phyloP scores from a whole-genome alignment of 2,329 filamentous ascomycete species.

The Aureobasidium sp. region DNA sequence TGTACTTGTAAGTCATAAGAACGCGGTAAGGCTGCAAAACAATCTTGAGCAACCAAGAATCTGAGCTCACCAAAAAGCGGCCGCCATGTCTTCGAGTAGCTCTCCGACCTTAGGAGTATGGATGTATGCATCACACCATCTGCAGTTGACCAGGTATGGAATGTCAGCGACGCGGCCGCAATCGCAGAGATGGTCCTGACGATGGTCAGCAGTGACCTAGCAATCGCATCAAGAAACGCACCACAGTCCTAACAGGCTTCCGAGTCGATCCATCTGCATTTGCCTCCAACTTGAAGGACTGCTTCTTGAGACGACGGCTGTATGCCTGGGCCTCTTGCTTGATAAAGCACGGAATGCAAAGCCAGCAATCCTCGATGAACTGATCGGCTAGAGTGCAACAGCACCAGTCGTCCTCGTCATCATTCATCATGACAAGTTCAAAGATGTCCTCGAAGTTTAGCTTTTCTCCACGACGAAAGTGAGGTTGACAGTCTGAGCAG shows the following conservation, averaged over 20 bases:
- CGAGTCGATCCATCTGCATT: not conserved
- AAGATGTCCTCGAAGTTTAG: not conserved
- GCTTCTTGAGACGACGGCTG: not conserved
- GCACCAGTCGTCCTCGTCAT: not conserved
- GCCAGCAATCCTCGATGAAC: not conserved
- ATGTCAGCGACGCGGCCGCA: not conserved
- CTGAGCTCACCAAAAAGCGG: too few relatives aligned
- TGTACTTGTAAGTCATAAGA: not conserved
- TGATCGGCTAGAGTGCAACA: not conserved
- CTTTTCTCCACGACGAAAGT: not conserved
- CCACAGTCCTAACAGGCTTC: not conserved
- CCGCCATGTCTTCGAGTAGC: too few relatives aligned
- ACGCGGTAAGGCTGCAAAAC: not conserved
- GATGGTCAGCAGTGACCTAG: not conserved
- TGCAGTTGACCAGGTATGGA: not conserved
- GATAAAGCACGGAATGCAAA: conserved; percentile 10
- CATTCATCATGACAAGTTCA: not conserved
- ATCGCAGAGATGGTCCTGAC: not conserved
- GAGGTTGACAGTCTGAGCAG: not conserved
- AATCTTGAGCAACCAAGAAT: not conserved
- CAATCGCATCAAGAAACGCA: not conserved
- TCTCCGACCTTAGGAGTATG: conserved; percentile 34
- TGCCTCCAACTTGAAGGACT: not conserved
- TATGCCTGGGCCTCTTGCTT: conserved; percentile 28
- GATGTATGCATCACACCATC: not conserved